Conservation (phyloP, 176 grass and related monocot genomes). For the Avena atlantica region DNA sequence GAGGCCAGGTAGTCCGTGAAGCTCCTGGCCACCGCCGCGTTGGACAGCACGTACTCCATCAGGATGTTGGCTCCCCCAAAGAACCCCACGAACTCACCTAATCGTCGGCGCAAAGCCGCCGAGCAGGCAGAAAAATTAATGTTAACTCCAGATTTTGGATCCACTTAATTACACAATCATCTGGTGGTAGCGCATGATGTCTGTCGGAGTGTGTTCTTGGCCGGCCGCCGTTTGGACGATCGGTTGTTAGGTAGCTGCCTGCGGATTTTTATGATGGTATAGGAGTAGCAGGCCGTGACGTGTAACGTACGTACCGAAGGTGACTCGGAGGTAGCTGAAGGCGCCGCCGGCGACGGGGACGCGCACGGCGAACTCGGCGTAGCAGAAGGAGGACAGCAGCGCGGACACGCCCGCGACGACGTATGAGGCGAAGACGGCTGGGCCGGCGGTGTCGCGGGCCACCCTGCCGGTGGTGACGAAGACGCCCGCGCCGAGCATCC, state of each 20-base stretch:
- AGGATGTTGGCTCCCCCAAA: slow-evolving; percentile 93
- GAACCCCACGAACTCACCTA: slow-evolving; percentile 96
- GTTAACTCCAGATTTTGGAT: not conserved
- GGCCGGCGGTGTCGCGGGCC: slow-evolving; percentile 52
- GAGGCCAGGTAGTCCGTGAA: slow-evolving; percentile 95
- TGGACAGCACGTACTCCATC: slow-evolving; percentile 98
- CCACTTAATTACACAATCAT: too few species aligned
- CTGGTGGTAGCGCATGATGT: too few species aligned
- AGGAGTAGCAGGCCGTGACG: not conserved
- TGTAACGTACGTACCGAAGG: slow-evolving; percentile 62
- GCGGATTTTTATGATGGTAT: not conserved
- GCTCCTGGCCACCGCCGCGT: slow-evolving; percentile 93
- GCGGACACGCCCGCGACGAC: slow-evolving; percentile 83
- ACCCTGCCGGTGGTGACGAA: slow-evolving; percentile 67
- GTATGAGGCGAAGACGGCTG: slow-evolving; percentile 64
- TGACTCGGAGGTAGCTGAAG: slow-evolving; percentile 74
- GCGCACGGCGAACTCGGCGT: slow-evolving; percentile 92
- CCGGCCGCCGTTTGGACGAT: not conserved
- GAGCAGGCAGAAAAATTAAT: not conserved
- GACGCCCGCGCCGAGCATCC: slow-evolving; percentile 62
- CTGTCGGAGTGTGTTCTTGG: not conserved
- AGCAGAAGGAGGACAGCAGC: slow-evolving; percentile 87
- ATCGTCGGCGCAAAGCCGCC: not conserved
- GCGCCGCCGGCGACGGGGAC: slow-evolving; percentile 90
- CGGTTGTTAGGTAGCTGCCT: not conserved